Evolutionary conservation across 2,329 filamentous ascomycete species (phyloP).

Genomic region (Pseudophaeomoniella oleicola): DNA sequence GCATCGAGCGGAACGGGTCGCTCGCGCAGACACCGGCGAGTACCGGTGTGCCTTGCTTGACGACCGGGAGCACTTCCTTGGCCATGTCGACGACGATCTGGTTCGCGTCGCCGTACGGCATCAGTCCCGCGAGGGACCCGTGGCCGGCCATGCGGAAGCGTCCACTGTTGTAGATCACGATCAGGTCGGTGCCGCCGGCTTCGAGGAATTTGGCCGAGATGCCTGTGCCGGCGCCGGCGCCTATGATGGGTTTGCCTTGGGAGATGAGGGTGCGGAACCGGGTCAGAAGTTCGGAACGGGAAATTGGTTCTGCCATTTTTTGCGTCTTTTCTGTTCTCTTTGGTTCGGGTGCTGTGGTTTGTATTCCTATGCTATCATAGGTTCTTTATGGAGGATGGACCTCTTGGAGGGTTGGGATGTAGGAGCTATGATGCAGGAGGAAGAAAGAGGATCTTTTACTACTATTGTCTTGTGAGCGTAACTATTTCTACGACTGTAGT

Average conservation of each 20-base stretch:
- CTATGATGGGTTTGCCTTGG: constrained; percentile 45
- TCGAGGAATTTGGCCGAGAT: constrained; percentile 59
- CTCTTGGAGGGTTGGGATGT: too few species aligned
- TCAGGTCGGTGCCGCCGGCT: constrained; percentile 51
- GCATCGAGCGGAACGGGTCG: constrained; percentile 52
- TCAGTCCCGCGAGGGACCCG: constrained; percentile 53
- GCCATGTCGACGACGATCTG: constrained; percentile 58
- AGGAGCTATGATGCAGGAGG: too few species aligned
- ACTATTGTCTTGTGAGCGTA: too few species aligned
- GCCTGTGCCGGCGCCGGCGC: constrained; percentile 50
- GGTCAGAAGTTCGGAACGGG: constrained; percentile 40
- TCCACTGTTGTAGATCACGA: constrained; percentile 60
- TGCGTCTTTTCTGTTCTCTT: too few species aligned
- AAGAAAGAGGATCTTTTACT: too few species aligned
- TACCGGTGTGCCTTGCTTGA: constrained; percentile 43
- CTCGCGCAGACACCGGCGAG: constrained; percentile 58
- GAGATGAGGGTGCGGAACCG: constrained; percentile 39
- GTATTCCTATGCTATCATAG: too few species aligned
- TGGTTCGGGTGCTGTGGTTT: too few species aligned
- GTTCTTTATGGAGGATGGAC: too few species aligned
- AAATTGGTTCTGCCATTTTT: too few species aligned
- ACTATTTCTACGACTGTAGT: too few species aligned
- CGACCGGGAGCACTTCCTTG: constrained; percentile 50
- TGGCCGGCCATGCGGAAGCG: constrained; percentile 59
- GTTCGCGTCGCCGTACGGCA: constrained; percentile 60